Percentiles rank a stretch among this genome's conserved stretches.
phyloP scores from a whole-genome alignment of 108 stramenopile species.

The Skeletonema grethae region DNA sequence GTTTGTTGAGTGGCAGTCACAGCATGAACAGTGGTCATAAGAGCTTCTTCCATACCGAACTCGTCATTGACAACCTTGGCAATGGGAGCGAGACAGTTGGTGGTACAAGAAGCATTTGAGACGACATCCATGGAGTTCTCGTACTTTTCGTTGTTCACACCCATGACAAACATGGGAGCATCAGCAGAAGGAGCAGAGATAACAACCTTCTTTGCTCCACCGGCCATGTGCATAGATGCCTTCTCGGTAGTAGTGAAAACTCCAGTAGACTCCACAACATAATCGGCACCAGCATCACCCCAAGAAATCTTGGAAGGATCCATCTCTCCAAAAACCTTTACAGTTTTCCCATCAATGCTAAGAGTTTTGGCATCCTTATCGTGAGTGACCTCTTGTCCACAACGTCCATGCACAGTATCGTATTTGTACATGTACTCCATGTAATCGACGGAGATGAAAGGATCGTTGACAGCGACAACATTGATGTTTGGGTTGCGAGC shows the following conservation, averaged over 20 bases:
- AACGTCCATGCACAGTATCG: constrained; percentile 85
- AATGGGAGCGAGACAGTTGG: constrained; percentile 98
- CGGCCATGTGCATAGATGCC: constrained; percentile 84
- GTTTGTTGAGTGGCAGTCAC: constrained; percentile 99
- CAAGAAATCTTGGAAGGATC: constrained; percentile 95
- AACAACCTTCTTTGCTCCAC: constrained; percentile 98
- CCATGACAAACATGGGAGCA: constrained; percentile 99
- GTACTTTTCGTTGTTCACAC: constrained; percentile 94
- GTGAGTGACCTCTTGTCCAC: constrained; percentile 59
- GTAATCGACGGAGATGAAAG: constrained; percentile 75
- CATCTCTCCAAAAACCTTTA: constrained; percentile 92
- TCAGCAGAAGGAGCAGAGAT: constrained; percentile 96
- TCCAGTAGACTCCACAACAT: constrained; percentile 97
- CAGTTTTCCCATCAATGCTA: constrained; percentile 46
- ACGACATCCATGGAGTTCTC: constrained; percentile 91
- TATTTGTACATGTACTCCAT: constrained; percentile 91
- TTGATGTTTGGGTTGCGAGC: constrained; percentile 87
- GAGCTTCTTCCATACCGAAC: constrained; percentile 95
- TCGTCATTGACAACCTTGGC: constrained; percentile 99
- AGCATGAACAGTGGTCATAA: constrained; percentile 99
- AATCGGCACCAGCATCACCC: constrained; percentile 92
- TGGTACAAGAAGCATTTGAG: constrained; percentile 99
- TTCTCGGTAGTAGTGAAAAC: constrained; percentile 90
- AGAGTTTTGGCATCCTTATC: constrained; percentile 62
- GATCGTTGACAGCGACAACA: constrained; percentile 87